Evolutionary conservation across 1,284 basidiomycete species (phyloP), one percentile per base, ranked within the genome.

Genomic region (Neonothopanus nambi): DNA sequence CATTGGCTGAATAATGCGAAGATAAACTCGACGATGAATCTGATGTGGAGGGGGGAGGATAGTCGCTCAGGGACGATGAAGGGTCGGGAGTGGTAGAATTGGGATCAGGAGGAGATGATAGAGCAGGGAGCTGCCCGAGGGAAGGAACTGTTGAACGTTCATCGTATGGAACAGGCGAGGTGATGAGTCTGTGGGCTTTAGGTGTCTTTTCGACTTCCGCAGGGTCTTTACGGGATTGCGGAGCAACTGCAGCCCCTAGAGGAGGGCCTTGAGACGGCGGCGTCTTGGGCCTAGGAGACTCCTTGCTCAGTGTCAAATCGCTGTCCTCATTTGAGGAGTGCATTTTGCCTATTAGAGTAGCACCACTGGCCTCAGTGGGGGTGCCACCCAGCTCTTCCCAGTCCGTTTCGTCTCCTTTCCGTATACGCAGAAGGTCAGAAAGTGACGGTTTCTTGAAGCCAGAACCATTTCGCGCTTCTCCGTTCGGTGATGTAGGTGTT

Each of bases 41-140:
- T 13, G 78, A 78, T 7, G 78, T 77, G 5, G 78, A 76, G 26
- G 69, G 71, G 28, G 72, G 69, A 24, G 81, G 79, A 65, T 80
- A 85, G 58, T 84, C 83, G 55, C 85, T 85, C 40, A 82, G 61
- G 9, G 82, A 84, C 18, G 84, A 84, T 17, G 80, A 78, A 13
- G 85, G 87, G 67, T 90, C 88, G 13, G 88, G 89, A 7, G 88
- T 90, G 13, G 82, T 75, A 18, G 80, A 81, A 20, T 78, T 72
- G 48, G 77, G 75, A 57, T 86, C 83, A 48, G 80, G 80, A 37
- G 77, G 80, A 38, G 80, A 81, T 37, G 78, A 76, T 38, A 75
- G 61, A 7, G 61, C 54, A 36, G 70, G 70, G 45, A 68, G 61
- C 41, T 67, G 60, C 8, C 63, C 63, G 42, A 61, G 61, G 48